Base-by-base conservation (phyloP, 176 grass and related monocot species). In the Ensete glaucum region DNA sequence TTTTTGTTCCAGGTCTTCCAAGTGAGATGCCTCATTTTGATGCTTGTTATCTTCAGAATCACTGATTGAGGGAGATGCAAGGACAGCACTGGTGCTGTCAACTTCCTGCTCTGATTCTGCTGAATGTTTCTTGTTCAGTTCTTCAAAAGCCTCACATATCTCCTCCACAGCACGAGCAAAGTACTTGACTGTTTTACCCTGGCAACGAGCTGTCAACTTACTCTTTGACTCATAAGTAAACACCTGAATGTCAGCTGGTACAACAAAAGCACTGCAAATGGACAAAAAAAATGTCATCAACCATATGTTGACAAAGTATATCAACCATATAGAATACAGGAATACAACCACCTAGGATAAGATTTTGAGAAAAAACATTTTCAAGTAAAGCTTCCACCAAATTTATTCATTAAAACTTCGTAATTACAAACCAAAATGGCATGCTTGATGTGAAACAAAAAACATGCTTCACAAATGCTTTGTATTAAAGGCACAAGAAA, bases 91-190 rank as follows among this genome's bases (percentile, higher is more conserved):
- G 14, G 50, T 54, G 9, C 19, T 55, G 15, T 68, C 76, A 27
- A 29, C 19, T 68, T 68, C 52, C 51, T 68, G 20, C 15, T 6
- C 69, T 29, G 56, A 64, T 23, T 73, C 69, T 29, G 2, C 78
- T 64, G 58, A 73, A 25, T 63, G 51, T 53, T 73, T 80, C 57
- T 80, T 72, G 69, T 81, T 60, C 73, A 88, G 73, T 58, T 87
- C 84, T 72, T 91, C 81, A 81, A 89, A 91, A 34, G 75, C 90
- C 76, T 88, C 88, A 70, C 95, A 99, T 72, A 99, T 99, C 83
- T 94, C 84, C 70, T 84, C 82, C 53, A 99, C 88, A 69, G 95
- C 95, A 59, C 80, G 84, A 76, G 74, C 83, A 86, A 91, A 91
- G 79, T 69, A 12, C 67, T 89, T 82, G 4, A 78, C 64, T 82